These are phyloP conservation scores for Diatrype stigma DNA, from an alignment of 2,329 filamentous ascomycete genomes.

Conservation along the genomic window DNA sequence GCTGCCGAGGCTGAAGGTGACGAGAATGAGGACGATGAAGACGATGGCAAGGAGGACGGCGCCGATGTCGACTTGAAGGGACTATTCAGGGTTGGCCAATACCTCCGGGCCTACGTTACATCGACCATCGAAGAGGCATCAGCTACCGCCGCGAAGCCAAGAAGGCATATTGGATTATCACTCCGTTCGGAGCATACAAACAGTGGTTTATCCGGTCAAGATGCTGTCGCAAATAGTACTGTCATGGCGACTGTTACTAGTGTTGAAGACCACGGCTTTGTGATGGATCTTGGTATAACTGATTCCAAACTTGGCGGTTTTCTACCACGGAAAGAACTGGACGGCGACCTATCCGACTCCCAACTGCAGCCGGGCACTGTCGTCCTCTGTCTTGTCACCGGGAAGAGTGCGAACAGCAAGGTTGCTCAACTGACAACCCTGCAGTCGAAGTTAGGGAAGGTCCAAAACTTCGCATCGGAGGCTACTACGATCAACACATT, in stretches of 20 bases:
- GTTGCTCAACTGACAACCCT: slow-evolving; percentile 82
- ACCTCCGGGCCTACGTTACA: slow-evolving; percentile 76
- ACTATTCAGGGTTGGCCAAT: slow-evolving; percentile 81
- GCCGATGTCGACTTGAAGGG: slow-evolving; percentile 71
- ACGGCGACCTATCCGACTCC: slow-evolving; percentile 58
- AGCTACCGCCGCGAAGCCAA: slow-evolving; percentile 54
- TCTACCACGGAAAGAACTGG: slow-evolving; percentile 78
- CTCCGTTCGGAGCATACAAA: slow-evolving; percentile 78
- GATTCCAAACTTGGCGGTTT: slow-evolving; percentile 71
- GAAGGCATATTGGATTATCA: slow-evolving; percentile 82
- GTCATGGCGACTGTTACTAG: slow-evolving; percentile 86
- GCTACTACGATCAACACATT: slow-evolving; percentile 88
- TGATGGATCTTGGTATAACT: slow-evolving; percentile 85
- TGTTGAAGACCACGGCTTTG: slow-evolving; percentile 90
- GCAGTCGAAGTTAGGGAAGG: slow-evolving; percentile 62
- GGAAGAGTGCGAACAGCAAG: slow-evolving; percentile 71
- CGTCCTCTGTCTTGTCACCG: slow-evolving; percentile 75
- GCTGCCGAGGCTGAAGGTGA: slow-evolving; percentile 61
- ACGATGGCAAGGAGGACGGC: slow-evolving; percentile 50
- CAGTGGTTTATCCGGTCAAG: slow-evolving; percentile 65
- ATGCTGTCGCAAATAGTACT: slow-evolving; percentile 69
- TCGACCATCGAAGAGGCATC: slow-evolving; percentile 68
- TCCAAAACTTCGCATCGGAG: slow-evolving; percentile 62
- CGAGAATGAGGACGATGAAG: slow-evolving; percentile 49
- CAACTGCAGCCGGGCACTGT: slow-evolving; percentile 78